Conservation (phyloP, 768 basidiomycete genomes). For the Trametes cingulata region DNA sequence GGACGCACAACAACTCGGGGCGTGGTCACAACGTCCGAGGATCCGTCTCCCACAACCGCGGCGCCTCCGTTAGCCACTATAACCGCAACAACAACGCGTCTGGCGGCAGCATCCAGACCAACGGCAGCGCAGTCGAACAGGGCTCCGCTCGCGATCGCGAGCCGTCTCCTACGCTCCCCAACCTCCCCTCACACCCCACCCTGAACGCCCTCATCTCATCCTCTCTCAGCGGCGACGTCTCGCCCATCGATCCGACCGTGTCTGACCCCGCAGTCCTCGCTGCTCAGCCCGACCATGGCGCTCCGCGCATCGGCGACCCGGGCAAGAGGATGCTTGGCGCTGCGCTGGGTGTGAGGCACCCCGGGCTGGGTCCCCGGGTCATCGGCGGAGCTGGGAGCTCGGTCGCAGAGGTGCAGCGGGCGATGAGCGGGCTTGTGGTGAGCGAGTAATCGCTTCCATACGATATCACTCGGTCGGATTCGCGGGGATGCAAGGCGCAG, state of each 20-base stretch:
- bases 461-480: constrained; percentile 4
- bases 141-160: constrained; percentile 49
- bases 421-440: constrained; percentile 72
- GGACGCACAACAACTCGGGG: constrained; percentile 61
- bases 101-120: constrained; percentile 21
- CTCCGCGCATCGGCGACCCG: constrained; percentile 85
- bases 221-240: constrained; percentile 57
- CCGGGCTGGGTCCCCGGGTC: constrained; percentile 63
- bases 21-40: constrained; percentile 70
- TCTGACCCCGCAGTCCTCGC: constrained; percentile 72
- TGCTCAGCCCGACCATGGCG: constrained; percentile 52
- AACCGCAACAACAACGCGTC: constrained; percentile 25
- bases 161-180: constrained; percentile 81
- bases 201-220: constrained; percentile 84
- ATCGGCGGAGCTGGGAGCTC: constrained; percentile 52
- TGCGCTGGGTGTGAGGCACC: constrained; percentile 82
- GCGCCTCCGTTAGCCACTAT: constrained; percentile 29
- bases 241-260: constrained; percentile 42
- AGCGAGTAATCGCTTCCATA: constrained; percentile 53
- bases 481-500: constrained; percentile 2
- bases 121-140: constrained; percentile 31
- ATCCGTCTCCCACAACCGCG: constrained; percentile 33
- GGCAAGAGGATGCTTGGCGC: constrained; percentile 89
- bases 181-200: constrained; percentile 79
- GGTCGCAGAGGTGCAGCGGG: constrained; percentile 71